These are phyloP conservation scores for Protomyces macrosporus DNA, from an alignment of 1,139 yeast species.

Conservation along the genomic window DNA sequence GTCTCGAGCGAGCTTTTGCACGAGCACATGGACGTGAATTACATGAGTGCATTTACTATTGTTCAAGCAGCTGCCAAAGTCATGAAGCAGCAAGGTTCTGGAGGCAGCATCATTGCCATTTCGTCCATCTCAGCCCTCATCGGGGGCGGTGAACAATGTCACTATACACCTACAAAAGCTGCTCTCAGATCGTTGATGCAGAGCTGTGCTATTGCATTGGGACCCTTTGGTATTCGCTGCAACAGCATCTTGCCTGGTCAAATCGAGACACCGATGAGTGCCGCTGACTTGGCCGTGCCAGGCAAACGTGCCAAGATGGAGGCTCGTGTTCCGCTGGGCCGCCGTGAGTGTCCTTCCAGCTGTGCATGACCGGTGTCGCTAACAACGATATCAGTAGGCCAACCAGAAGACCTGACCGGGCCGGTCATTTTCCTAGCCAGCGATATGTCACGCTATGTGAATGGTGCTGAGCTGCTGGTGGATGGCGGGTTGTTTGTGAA, in stretches of 20 bases:
- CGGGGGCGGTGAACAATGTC: conserved; percentile 53
- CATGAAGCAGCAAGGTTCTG: conserved; percentile 46
- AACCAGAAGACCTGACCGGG: conserved; percentile 46
- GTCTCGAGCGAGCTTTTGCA: conserved; percentile 45
- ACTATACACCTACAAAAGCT: conserved; percentile 57
- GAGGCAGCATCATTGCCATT: conserved; percentile 48
- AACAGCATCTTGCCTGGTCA: conserved; percentile 57
- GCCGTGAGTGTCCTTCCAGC: conserved; percentile 33
- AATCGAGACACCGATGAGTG: conserved; percentile 45
- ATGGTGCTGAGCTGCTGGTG: conserved; percentile 46
- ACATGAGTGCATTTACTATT: conserved; percentile 46
- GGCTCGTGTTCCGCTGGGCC: conserved; percentile 45
- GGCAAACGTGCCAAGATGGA: conserved; percentile 39
- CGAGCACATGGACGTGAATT: conserved; percentile 44
- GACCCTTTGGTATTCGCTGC: conserved; percentile 44
- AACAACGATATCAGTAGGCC: conserved; percentile 37
- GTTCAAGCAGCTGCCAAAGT: conserved; percentile 48
- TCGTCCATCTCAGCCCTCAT: conserved; percentile 48
- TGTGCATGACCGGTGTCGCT: not conserved
- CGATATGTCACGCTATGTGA: conserved; percentile 43
- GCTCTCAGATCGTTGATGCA: conserved; percentile 51
- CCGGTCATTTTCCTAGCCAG: conserved; percentile 48
- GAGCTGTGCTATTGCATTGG: conserved; percentile 53
- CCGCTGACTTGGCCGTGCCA: conserved; percentile 42
- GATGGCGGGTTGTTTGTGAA: conserved; percentile 49